phyloP scores from a whole-genome alignment of 2,329 filamentous ascomycete genomes.

The Talaromyces sp. region DNA sequence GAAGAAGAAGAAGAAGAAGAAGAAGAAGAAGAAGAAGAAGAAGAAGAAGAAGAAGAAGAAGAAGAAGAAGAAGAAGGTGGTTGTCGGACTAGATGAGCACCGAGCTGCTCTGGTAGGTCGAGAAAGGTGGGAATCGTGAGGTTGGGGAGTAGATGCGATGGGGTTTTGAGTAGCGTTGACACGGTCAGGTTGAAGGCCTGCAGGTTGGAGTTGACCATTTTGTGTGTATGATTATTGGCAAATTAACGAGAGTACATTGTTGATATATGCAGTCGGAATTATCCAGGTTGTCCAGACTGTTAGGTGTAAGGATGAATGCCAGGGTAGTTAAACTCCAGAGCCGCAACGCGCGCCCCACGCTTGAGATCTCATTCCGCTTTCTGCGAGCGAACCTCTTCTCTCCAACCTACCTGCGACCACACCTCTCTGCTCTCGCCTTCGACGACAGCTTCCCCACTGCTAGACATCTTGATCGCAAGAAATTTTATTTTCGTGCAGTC shows the following conservation, averaged over 20 bases:
- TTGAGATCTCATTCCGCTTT: background rate
- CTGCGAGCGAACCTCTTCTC: background rate
- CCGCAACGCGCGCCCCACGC: background rate
- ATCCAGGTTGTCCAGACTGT: background rate
- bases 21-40: too few relatives aligned
- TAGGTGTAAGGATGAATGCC: background rate
- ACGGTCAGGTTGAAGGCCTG: slow-evolving; percentile 62
- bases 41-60: too few relatives aligned
- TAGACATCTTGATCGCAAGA: background rate
- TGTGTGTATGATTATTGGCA: background rate
- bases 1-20: too few relatives aligned
- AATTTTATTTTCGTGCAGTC: background rate
- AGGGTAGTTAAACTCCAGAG: background rate
- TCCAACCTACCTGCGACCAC: too few relatives aligned
- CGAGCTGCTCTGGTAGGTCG: slow-evolving; percentile 36
- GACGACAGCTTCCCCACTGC: background rate
- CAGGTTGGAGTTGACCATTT: slow-evolving; percentile 34
- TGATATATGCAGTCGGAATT: background rate
- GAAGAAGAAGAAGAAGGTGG: too few relatives aligned
- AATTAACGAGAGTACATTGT: background rate
- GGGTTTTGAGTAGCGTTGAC: slow-evolving; percentile 60
- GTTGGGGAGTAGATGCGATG: slow-evolving; percentile 66
- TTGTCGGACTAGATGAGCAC: slow-evolving; percentile 17
- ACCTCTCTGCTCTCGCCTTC: background rate
- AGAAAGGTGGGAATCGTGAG: slow-evolving; percentile 56